These are phyloP conservation scores for Sphagnum contortum DNA, from an alignment of 225 moss, liverwort and hornwort genomes.

Conservation along the genomic window DNA sequence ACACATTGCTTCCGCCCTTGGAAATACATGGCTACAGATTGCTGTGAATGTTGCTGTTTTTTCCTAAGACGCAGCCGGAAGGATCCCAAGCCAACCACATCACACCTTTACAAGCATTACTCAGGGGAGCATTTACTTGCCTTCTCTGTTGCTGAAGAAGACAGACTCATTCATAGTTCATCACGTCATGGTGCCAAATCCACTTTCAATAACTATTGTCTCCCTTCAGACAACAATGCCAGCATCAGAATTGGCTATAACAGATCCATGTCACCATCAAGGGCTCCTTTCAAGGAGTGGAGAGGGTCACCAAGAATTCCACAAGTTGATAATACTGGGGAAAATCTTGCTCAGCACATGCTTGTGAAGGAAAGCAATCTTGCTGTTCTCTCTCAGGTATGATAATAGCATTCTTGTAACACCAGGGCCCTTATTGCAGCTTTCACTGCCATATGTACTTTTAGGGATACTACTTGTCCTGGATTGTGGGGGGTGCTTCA, in stretches of 20 bases:
- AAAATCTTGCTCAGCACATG: constrained; percentile 34
- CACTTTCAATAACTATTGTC: constrained; percentile 18
- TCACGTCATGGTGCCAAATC: constrained; percentile 39
- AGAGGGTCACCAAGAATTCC: constrained; percentile 35
- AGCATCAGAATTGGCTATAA: constrained; percentile 4
- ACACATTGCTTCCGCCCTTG: too few relatives aligned
- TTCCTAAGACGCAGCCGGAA: background rate
- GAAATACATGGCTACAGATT: too few relatives aligned
- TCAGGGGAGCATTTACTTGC: constrained; percentile 55
- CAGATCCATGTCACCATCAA: constrained; percentile 1
- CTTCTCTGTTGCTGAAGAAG: constrained; percentile 47
- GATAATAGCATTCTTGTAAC: too few relatives aligned
- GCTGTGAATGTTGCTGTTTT: too few relatives aligned
- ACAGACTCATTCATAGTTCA: constrained; percentile 35
- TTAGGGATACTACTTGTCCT: too few relatives aligned
- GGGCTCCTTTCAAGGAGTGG: constrained; percentile 13
- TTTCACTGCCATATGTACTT: too few relatives aligned
- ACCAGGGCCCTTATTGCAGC: too few relatives aligned
- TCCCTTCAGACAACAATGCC: constrained; percentile 13
- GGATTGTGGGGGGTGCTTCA: too few relatives aligned
- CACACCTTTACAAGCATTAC: constrained; percentile 34
- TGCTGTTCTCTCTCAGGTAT: constrained; percentile 47
- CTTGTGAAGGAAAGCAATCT: constrained; percentile 33
- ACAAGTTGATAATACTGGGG: constrained; percentile 28
- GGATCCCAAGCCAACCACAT: constrained; percentile 26